A percentile compares a stretch with the other conserved stretches of the same genome.
Conservation (phyloP, 305 asterid species). For the Fraxinus greggii region DNA sequence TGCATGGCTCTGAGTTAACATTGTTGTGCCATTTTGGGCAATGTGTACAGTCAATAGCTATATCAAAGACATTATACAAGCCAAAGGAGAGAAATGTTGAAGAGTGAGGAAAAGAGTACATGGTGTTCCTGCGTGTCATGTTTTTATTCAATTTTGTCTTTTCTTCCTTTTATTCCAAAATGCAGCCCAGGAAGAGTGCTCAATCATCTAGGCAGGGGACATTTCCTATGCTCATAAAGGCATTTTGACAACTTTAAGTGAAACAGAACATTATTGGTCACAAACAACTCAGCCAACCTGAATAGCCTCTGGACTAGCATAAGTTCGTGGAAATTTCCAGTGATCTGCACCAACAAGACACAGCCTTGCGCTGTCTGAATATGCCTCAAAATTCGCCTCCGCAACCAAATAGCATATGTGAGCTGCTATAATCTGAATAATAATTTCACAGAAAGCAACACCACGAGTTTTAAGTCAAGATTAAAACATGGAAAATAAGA, state of each 20-base stretch:
- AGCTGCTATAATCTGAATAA: slow-evolving; percentile 76
- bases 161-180: neutral
- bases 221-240: neutral
- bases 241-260: slow-evolving; percentile 7
- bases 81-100: slow-evolving; percentile 5
- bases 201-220: slow-evolving; percentile 18
- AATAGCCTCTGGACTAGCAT: slow-evolving; percentile 89
- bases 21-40: neutral
- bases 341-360: slow-evolving; percentile 98
- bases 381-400: slow-evolving; percentile 83
- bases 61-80: neutral
- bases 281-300: slow-evolving; percentile 58
- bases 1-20: neutral
- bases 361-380: slow-evolving; percentile 84
- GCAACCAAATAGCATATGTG: slow-evolving; percentile 94
- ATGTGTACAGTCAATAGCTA: neutral
- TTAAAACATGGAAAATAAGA: slow-evolving; percentile 21
- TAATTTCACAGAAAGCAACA: slow-evolving; percentile 21
- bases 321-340: slow-evolving; percentile 87
- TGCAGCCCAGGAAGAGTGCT: slow-evolving; percentile 16
- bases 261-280: neutral
- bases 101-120: neutral
- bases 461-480: slow-evolving; percentile 11
- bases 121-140: neutral
- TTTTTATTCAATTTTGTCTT: neutral